These are phyloP conservation scores for Ceratobasidium theobromae DNA, from an alignment of 1,284 basidiomycete genomes.

Conservation along the genomic window DNA sequence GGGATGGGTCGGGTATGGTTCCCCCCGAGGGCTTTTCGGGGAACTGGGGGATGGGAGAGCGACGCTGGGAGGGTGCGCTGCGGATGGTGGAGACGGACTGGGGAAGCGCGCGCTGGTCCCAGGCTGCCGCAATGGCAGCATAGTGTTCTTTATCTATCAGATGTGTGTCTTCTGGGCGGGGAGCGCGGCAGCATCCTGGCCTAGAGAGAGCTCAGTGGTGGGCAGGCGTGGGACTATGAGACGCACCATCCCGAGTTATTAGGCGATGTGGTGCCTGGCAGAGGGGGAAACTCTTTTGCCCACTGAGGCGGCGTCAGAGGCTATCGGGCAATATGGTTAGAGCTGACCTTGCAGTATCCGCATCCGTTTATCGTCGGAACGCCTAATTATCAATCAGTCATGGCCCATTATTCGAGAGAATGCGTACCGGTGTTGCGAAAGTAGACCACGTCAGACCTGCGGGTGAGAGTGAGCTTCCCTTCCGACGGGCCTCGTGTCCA, in stretches of 20 bases:
- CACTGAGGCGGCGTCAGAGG: slow-evolving; percentile 17
- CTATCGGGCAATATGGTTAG: background rate
- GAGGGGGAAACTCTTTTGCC: slow-evolving; percentile 30
- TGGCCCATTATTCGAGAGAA: background rate
- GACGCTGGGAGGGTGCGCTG: background rate
- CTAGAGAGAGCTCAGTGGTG: background rate
- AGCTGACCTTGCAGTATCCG: slow-evolving; percentile 34
- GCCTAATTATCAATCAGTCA: slow-evolving; percentile 19
- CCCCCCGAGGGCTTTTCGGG: background rate
- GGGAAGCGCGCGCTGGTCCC: slow-evolving; percentile 24
- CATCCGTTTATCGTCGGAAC: slow-evolving; percentile 31
- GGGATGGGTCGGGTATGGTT: background rate
- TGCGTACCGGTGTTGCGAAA: slow-evolving; percentile 34
- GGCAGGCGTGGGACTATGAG: background rate
- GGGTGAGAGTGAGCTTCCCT: background rate
- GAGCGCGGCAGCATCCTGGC: slow-evolving; percentile 36
- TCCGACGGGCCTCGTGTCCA: background rate
- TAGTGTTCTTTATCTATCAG: slow-evolving; percentile 28
- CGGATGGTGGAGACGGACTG: slow-evolving; percentile 9
- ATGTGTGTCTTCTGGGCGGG: slow-evolving; percentile 24
- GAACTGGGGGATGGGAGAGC: slow-evolving; percentile 25
- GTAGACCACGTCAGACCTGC: slow-evolving; percentile 29
- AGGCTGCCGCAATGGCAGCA: slow-evolving; percentile 14
- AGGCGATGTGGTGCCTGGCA: slow-evolving; percentile 23
- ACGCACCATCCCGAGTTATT: slow-evolving; percentile 33